Base-by-base conservation (phyloP, 2,329 filamentous ascomycete species). In the Colletotrichum agaves region DNA sequence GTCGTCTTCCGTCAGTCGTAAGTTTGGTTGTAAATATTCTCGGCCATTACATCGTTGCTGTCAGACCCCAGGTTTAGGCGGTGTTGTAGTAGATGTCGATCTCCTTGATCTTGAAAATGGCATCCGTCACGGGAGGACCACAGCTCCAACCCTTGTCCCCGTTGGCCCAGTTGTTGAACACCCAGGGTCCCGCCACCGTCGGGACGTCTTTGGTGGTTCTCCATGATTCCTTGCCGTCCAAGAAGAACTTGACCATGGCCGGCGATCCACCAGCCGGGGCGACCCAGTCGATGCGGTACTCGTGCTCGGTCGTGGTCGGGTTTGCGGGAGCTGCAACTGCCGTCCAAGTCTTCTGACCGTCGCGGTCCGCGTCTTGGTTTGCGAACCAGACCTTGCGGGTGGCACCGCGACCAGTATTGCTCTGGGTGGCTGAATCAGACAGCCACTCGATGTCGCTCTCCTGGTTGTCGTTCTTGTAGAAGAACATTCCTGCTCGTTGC, bases 381-480 rank as follows among this genome's bases (percentile, higher is more conserved):
- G 74, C 76, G 43, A 75, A 64, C 75, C 74, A 77, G 23, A 77
- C 44, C n/a, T 70, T 61, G 27, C 72, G 71, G 7, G 64, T 58
- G 12, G 41, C 12, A 17, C 41, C 41, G 2, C 17, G 39, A 12
- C 75, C 75, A 6, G 11, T 31, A 44, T 76, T 76, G 50, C 75
- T 75, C 21, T 66, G 13, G 0, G 74, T 75, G 0, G 67, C 59
- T 8, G 71, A 31, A 13, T 77, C 75, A 0, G 75, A 77, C 23
- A 77, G 73, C 75, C 75, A 77, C 53, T 77, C 75, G 7, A 77
- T 77, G 6, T 77, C 75, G 0, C 72, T 72, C 47, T 77, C 75
- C 33, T 77, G 75, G 27, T 52, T 72, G 41, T 77, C 71, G 0
- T 59, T 68, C 12, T 71, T 39, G 66, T 75, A 77, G 44, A 76